Base-by-base conservation (phyloP, 2,329 filamentous ascomycete genomes). In the Pseudogymnoascus sp. region DNA sequence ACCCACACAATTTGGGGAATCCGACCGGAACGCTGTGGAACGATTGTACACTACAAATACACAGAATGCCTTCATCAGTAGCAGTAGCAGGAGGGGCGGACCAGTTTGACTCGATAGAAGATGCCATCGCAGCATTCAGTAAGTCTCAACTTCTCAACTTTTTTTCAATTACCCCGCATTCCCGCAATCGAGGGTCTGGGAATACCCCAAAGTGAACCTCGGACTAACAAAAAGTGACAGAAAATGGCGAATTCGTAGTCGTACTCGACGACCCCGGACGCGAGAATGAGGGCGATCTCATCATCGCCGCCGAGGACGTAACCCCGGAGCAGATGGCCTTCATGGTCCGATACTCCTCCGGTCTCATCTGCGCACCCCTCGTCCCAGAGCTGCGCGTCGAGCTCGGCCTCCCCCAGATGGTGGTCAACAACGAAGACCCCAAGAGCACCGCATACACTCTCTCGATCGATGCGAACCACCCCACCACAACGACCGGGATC, bases 261-360 rank as follows among this genome's bases (percentile, higher is more conserved):
- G 93, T 97, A 38, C 90, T 99, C 72, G 95, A 99, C 80, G 90
- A 91, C 69, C 87, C 91, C 67, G 85, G 88, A 66, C 93, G 95
- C 76, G 95, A 99, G 77, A 99, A 99, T 76, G 95, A 99, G 83
- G 95, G 93, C 76, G 95, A 99, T 79, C 85, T 99, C 59, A 97
- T 97, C 76, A 96, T 97, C 73, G 91, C 95, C 68, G 93, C 92
- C 66, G 81, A 91, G 68, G 83, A 89, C 71, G 79, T 97, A 67
- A 96, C 93, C 7, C 83, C 92, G 23, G 84, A 90, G 67, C 93
- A 97, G 78, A 96, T 96, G 87, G 91, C 92, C 71, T 99, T 97
- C 81, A 88, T 99, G 83, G 85, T 99, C 75, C 91, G 92, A 71
- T 86, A 96, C 80, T 89, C 90, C 40, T 91, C 91, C 3, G 95